Evolutionary conservation across 768 basidiomycete species (phyloP).

Genomic region (Pholiota molesta): DNA sequence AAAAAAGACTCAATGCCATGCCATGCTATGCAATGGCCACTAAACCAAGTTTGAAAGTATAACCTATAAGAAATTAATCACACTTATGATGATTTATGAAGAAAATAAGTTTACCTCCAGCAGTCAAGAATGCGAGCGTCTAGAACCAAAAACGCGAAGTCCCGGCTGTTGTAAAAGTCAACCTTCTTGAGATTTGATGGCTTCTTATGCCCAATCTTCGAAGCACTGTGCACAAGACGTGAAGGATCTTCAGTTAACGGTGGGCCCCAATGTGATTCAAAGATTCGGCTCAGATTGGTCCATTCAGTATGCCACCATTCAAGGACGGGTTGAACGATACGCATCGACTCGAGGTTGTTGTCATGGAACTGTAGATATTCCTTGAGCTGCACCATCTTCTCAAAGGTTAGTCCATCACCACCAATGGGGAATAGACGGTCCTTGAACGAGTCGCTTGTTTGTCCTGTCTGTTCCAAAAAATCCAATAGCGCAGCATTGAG

Average conservation of each 20-base stretch:
- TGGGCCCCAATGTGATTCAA: constrained; percentile 31
- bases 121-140: too few species aligned
- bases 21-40: too few species aligned
- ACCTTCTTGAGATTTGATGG: constrained; percentile 37
- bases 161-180: constrained; percentile 28
- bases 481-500: constrained; percentile 34
- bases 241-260: constrained; percentile 27
- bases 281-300: constrained; percentile 31
- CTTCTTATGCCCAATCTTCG: constrained; percentile 26
- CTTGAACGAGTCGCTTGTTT: constrained; percentile 23
- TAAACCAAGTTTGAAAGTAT: too few species aligned
- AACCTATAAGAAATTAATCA: neutral
- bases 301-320: constrained; percentile 32
- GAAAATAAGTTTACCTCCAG: too few species aligned
- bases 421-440: constrained; percentile 27
- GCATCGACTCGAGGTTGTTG: constrained; percentile 21
- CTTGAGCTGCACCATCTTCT: constrained; percentile 28
- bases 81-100: too few species aligned
- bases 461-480: constrained; percentile 36
- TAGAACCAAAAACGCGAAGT: constrained; percentile 29
- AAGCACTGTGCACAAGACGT: constrained; percentile 32
- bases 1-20: too few species aligned
- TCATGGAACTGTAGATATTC: constrained; percentile 30
- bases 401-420: constrained; percentile 40
- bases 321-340: constrained; percentile 27